Evolutionary conservation across 78 protist genomes (phyloP), one percentile per base, ranked within the genome.

Genomic region (Thecamonas trahens): DNA sequence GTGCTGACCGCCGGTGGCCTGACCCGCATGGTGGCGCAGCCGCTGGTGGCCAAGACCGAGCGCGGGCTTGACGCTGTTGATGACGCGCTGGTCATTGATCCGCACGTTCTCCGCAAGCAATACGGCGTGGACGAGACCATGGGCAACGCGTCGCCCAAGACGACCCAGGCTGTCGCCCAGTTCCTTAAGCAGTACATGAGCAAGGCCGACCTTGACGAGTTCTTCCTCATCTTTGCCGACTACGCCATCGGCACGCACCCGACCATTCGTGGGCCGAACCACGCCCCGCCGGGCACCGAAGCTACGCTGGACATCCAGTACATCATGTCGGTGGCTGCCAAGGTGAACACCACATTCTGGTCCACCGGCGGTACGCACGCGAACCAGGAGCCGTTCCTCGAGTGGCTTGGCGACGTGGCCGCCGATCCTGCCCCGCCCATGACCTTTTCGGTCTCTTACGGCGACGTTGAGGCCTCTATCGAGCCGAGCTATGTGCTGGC

Each of bases 381-480:
- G n/a, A 42, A 18, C 24, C 62, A 57, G 62, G 62, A 57, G 62
- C 37, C 62, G 15, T 57, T 57, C 62, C 62, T 34, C 62, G 62
- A 57, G 42, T 57, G 62, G 62, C 22, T 57, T 14, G 13, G 2
- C 42, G 42, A 29, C 3, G 32, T 60, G 52, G 40, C 29, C 59
- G 37, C 24, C 6, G 59, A 15, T 17, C 15, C 15, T 47, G 15
- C 15, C 52, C 28, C 15, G 52, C 52, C 11, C 52, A 47, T 47
- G 52, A 17, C 52, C 52, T 47, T 47, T 47, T 53, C 59, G 35
- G 13, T 14, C 35, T 17, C 29, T 14, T 59, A 59, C 11, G 31
- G 64, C 44, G 39, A 59, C 44, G 8, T 20, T 6, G 64, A 59
- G 45, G 9, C 39, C 20, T 24, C 64, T 39, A 31, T 32, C 26